A percentile compares a stretch with the other conserved stretches of the same genome.
Conservation (phyloP, 2,329 filamentous ascomycete genomes). For the Metarhizium brunneum region DNA sequence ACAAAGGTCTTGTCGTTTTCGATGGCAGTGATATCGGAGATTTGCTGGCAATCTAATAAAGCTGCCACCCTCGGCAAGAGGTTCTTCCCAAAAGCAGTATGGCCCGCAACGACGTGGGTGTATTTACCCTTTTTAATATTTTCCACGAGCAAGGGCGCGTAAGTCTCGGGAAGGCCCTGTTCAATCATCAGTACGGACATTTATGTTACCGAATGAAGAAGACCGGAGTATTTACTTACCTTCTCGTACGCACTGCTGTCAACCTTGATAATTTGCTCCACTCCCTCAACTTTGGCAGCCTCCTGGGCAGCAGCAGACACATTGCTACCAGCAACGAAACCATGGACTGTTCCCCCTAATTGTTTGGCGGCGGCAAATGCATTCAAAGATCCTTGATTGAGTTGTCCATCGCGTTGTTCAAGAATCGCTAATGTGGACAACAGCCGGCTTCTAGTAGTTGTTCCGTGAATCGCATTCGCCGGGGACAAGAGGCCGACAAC, state of each 20-base stretch:
- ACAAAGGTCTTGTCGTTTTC: conserved; percentile 91
- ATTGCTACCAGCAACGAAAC: conserved; percentile 74
- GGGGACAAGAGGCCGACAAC: neutral
- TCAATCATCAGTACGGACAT: conserved; percentile 3
- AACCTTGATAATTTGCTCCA: conserved; percentile 85
- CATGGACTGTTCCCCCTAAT: conserved; percentile 77
- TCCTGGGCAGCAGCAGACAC: conserved; percentile 70
- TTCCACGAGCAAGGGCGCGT: conserved; percentile 82
- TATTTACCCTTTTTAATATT: conserved; percentile 95
- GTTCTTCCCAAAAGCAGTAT: conserved; percentile 96
- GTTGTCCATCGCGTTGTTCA: conserved; percentile 84
- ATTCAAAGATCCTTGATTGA: conserved; percentile 74
- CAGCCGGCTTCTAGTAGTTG: conserved; percentile 3
- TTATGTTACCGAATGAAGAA: neutral
- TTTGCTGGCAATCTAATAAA: conserved; percentile 82
- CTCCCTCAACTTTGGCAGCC: conserved; percentile 78
- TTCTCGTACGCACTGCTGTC: conserved; percentile 90
- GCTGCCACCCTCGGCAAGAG: conserved; percentile 86
- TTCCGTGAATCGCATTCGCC: neutral
- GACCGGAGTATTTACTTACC: conserved; percentile 35
- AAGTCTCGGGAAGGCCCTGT: conserved; percentile 86
- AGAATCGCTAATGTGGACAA: conserved; percentile 85
- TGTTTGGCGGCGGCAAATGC: conserved; percentile 80
- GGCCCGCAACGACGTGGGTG: conserved; percentile 81
- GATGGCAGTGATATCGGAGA: conserved; percentile 83